Percentiles rank a stretch among this genome's conserved stretches.
phyloP scores from a whole-genome alignment of 2,329 filamentous ascomycete genomes.

The Colletotrichum sp. region DNA sequence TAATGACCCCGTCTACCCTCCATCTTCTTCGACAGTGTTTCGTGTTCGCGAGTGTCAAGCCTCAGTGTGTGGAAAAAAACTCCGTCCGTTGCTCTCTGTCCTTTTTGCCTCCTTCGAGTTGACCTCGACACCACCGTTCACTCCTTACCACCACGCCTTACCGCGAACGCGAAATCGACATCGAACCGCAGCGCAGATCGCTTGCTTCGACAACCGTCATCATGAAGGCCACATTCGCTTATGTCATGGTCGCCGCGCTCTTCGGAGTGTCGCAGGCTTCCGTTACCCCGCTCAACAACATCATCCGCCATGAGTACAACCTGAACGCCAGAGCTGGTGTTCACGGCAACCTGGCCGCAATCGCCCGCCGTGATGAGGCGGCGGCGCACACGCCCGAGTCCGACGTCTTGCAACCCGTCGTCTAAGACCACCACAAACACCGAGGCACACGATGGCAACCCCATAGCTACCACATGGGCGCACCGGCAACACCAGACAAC shows the following conservation, averaged over 20 bases:
- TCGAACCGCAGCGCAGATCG: not conserved
- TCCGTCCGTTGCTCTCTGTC: not conserved
- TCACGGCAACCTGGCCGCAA: not conserved
- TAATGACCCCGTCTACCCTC: not conserved
- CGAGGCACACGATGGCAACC: not conserved
- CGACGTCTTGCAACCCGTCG: not conserved
- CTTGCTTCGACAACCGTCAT: not conserved
- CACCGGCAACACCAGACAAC: not conserved
- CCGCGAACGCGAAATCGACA: not conserved
- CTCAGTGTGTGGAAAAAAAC: not conserved
- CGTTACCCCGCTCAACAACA: conserved; percentile 17
- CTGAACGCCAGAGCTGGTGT: conserved; percentile 15
- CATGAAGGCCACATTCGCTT: conserved; percentile 14
- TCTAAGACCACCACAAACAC: not conserved
- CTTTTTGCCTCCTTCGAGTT: not conserved
- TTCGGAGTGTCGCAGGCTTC: conserved; percentile 11
- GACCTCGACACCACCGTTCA: not conserved
- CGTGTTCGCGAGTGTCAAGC: not conserved
- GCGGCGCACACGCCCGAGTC: not conserved
- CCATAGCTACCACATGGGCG: not conserved
- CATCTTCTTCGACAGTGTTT: not conserved
- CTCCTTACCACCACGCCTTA: not conserved
- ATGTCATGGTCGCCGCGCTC: not conserved
- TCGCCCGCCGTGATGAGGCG: not conserved
- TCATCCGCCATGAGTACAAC: conserved; percentile 19